These are phyloP conservation scores for Cantharellus cinnabarinus DNA, from an alignment of 768 basidiomycete species.

Conservation along the genomic window DNA sequence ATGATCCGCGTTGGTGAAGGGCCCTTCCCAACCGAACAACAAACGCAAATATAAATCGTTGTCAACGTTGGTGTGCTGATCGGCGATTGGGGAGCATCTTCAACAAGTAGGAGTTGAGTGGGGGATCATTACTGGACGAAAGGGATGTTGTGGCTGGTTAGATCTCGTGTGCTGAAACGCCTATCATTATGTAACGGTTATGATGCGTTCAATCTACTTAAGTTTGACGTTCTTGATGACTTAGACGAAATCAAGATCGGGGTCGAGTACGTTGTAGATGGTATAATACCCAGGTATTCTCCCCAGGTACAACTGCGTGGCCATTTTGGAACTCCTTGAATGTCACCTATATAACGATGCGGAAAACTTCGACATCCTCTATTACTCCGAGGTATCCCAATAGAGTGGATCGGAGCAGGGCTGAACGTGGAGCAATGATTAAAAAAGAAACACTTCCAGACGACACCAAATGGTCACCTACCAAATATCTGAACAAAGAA, in stretches of 20 bases:
- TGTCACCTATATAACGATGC: slow-evolving; percentile 74
- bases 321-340: slow-evolving; percentile 65
- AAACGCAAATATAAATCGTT: not conserved
- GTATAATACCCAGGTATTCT: slow-evolving; percentile 54
- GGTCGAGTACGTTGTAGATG: slow-evolving; percentile 58
- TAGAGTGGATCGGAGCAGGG: slow-evolving; percentile 89
- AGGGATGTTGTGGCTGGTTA: slow-evolving; percentile 91
- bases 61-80: not conserved
- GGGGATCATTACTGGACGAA: slow-evolving; percentile 81
- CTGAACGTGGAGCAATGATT: slow-evolving; percentile 66
- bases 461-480: no score
- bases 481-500: no score
- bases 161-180: slow-evolving; percentile 90
- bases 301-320: slow-evolving; percentile 19
- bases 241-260: slow-evolving; percentile 77
- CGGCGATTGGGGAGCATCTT: slow-evolving; percentile 68
- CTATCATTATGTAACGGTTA: slow-evolving; percentile 92
- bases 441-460: not conserved
- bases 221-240: slow-evolving; percentile 78
- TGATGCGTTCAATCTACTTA: slow-evolving; percentile 81
- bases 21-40: slow-evolving; percentile 91
- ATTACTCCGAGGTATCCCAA: slow-evolving; percentile 28
- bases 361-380: slow-evolving; percentile 45
- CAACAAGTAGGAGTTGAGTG: slow-evolving; percentile 89
- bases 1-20: slow-evolving; percentile 97